Evolutionary conservation across 2,329 filamentous ascomycete species (phyloP).

Genomic region (Fusarium oxysporum): DNA sequence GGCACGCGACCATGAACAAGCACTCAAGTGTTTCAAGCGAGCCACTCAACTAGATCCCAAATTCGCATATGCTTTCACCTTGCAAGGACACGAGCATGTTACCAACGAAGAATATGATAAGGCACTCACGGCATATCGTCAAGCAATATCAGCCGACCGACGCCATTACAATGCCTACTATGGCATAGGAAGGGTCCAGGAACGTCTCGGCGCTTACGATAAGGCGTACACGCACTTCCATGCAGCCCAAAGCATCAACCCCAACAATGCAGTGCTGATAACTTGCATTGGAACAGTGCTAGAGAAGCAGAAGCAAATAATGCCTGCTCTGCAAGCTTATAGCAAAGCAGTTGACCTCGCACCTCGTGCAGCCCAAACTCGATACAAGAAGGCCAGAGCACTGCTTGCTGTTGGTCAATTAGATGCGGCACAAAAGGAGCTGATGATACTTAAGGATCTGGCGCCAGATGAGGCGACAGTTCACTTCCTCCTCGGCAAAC

Average conservation of each 20-base stretch:
- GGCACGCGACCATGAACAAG: slow-evolving; percentile 92
- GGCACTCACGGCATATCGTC: slow-evolving; percentile 86
- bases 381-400: slow-evolving; percentile 92
- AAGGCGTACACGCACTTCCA: slow-evolving; percentile 93
- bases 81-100: slow-evolving; percentile 96
- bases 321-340: slow-evolving; percentile 84
- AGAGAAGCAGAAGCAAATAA: slow-evolving; percentile 87
- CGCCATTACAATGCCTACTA: slow-evolving; percentile 99
- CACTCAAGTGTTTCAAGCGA: slow-evolving; percentile 92
- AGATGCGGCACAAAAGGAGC: slow-evolving; percentile 80
- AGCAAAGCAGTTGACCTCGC: slow-evolving; percentile 84
- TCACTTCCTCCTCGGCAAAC: slow-evolving; percentile 90
- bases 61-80: slow-evolving; percentile 94
- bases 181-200: slow-evolving; percentile 84
- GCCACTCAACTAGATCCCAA: slow-evolving; percentile 90
- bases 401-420: slow-evolving; percentile 80
- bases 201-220: slow-evolving; percentile 90
- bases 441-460: slow-evolving; percentile 89
- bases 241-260: slow-evolving; percentile 88
- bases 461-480: slow-evolving; percentile 96
- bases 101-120: slow-evolving; percentile 98
- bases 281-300: slow-evolving; percentile 92
- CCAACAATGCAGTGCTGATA: slow-evolving; percentile 90
- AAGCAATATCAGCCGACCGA: slow-evolving; percentile 85
- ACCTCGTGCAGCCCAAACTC: slow-evolving; percentile 82